Base-by-base conservation (phyloP, 2,329 filamentous ascomycete species). In the Huntiella moniliformis region DNA sequence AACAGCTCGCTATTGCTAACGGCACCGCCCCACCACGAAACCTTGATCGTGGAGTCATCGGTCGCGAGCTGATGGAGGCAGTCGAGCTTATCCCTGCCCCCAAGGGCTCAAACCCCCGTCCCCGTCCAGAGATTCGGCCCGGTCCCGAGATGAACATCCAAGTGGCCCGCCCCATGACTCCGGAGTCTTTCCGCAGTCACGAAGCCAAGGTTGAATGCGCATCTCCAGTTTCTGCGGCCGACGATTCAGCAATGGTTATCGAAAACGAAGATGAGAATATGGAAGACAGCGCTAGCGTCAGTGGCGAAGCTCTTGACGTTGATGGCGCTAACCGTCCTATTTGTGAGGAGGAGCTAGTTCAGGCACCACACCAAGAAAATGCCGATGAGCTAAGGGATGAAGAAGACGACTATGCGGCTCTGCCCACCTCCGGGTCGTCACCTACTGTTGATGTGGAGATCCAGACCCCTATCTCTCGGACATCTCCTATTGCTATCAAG, bases 21-120 rank as follows among this genome's bases (percentile, higher is more conserved):
- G 40, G 36, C 3, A 32, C 43, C 7, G 18, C 28, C 11, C 42
- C 49, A 17, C 42, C 39, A 6, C 28, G 42, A 5, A 49, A 46
- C 18, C 42, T 49, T 43, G 47, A 49, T 22, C 47, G 51, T 31
- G 49, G 51, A 16, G 51, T 50, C 6, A 39, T 51, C 8, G 51
- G 51, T n/a, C 47, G 49, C 22, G 51, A 52, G 42, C 49, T 49
- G 18, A 49, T 49, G 47, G 43, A 49, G 12, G 38, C 47, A 2
- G 47, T 36, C 34, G 43, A 49, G 39, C 38, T 49, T 28, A 37
- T 46, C 17, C 17, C 47, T 33, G 37, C 42, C 4, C 22, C 38
- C 5, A 16, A 16, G 17, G 13, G 7, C 11, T 39, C 38, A 4
- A 22, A 39, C 12, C 22, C 22, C 38, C n/a, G 22, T 15, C 11